Evolutionary conservation across 176 grass and related monocot species (phyloP), one percentile per base, ranked within the genome.

Genomic region (Lolium rigidum): DNA sequence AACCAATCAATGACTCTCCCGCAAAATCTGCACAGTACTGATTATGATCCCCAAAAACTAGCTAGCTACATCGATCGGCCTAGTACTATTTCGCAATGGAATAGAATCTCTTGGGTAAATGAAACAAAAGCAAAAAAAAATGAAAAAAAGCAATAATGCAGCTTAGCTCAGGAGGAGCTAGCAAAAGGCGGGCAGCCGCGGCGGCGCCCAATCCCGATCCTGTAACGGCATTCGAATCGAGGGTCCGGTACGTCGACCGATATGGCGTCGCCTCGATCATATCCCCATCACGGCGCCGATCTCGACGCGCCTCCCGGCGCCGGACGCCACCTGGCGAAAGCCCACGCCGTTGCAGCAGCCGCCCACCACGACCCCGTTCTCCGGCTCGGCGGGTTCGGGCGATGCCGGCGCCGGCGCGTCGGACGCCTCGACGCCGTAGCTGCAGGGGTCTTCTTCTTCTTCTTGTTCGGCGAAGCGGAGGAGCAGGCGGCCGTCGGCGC

Each of bases 401-500:
- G 31, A 35, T 35, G 31, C 31, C 2, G 6, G 18, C 37, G 57
- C 46, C 7, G 39, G 7, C 1, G 15, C 18, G n/a, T 46, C 56
- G 1, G 70, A 8, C 0, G 6, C n/a, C 0, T 50, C 50, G 35
- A 1, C 10, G 43, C 13, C 26, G 52, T 17, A 11, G 59, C 31
- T 35, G 31, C 13, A 75, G 14, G 14, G 13, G n/a, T n/a, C n/a
- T 31, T 52, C 81, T 24, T 52, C 56, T 43, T 52, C 74, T 20
- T 52, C 56, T 50, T 50, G 10, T 50, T 11, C 48, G 11, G 87
- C 83, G 72, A 94, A 70, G 16, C 71, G 80, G 54, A 98, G 87
- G 10, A 22, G 80, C n/a, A 98, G 87, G 57, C 93, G 88, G 0
- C 93, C 93, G 50, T 67, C 90, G 41, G 76, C 78, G 56, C 96